phyloP scores from a whole-genome alignment of 2,329 filamentous ascomycete genomes.

The Coniochaeta sp. region DNA sequence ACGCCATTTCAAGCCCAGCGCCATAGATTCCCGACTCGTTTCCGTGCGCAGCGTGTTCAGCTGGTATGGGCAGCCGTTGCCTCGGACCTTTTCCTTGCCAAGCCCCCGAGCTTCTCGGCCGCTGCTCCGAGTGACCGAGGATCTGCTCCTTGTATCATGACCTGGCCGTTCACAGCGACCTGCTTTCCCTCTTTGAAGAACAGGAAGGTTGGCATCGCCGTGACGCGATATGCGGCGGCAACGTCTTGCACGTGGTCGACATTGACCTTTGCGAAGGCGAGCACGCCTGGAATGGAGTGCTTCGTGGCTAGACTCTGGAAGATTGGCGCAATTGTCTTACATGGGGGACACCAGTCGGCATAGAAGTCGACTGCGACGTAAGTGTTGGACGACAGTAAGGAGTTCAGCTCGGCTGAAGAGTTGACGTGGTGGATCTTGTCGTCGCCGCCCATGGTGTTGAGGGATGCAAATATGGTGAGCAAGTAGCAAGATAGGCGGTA shows the following conservation, averaged over 20 bases:
- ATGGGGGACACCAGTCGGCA: conserved; percentile 54
- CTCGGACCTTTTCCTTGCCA: conserved; percentile 25
- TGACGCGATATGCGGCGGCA: conserved; percentile 40
- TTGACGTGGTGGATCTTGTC: conserved; percentile 25
- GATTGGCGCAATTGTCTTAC: conserved; percentile 50
- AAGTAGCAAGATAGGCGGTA: too few relatives aligned
- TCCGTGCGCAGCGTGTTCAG: background rate
- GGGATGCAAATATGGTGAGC: too few relatives aligned
- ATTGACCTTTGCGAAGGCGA: conserved; percentile 52
- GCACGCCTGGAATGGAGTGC: conserved; percentile 29
- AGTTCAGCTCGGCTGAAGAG: conserved; percentile 37
- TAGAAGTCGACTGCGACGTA: conserved; percentile 51
- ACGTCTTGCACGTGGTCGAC: conserved; percentile 46
- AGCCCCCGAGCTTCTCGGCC: conserved; percentile 25
- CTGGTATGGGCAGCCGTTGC: background rate
- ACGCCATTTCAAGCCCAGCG: background rate
- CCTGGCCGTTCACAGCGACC: conserved; percentile 29
- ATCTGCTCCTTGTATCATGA: conserved; percentile 28
- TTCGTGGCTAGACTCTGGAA: conserved; percentile 39
- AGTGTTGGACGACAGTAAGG: conserved; percentile 36
- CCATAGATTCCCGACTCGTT: background rate
- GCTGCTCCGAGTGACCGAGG: conserved; percentile 20
- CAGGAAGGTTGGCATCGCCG: conserved; percentile 52
- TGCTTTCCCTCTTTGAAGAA: conserved; percentile 49
- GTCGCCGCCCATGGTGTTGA: background rate